Base-by-base conservation (phyloP, 176 grass and related monocot genomes). In the Tuctoria greenei region DNA sequence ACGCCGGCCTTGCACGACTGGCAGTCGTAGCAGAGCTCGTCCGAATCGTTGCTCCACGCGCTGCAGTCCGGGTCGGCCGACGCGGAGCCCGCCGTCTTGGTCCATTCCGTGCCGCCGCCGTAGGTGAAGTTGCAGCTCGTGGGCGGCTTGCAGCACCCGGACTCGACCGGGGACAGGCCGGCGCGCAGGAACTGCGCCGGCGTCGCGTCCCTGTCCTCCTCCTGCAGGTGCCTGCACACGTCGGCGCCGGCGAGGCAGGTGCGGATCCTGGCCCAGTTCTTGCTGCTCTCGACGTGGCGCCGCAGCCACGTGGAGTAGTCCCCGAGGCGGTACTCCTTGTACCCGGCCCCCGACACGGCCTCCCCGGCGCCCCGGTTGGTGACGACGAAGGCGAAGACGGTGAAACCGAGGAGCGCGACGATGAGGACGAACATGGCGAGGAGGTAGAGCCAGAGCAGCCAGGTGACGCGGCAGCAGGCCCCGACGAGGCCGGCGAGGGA, bases 131-230 rank as follows among this genome's bases (percentile, higher is more conserved):
- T 77, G 35, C 93, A 96, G n/a, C 71, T 74, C 8, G 81, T 43
- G 0, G 93, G 93, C 25, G 93, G 89, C 56, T 80, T 90, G 86
- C 93, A 96, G 85, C 93, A 96, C 16, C 86, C 86, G 76, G 86
- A 92, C 89, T 92, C 60, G 51, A 92, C 69, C 31, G 86, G 79
- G 5, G 86, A 86, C 11, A 88, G 39, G 55, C 67, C 73, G 16
- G 31, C 47, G 17, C 4, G 17, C 9, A 40, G 15, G 73, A 92
- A 82, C 67, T 70, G 36, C 1, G 14, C 14, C 41, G 8, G 52
- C 12, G 71, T 13, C 36, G 55, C 13, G 55, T 18, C 47, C 61
- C 24, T 13, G 56, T 52, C 74, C 54, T 31, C 62, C 16, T 65
- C 16, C 72, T 71, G 36, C 23, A 88, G 18, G 45, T 64, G 74